These are phyloP conservation scores for Umbelopsis isabellina DNA, from an alignment of 192 early-diverging fungal species.

Conservation along the genomic window DNA sequence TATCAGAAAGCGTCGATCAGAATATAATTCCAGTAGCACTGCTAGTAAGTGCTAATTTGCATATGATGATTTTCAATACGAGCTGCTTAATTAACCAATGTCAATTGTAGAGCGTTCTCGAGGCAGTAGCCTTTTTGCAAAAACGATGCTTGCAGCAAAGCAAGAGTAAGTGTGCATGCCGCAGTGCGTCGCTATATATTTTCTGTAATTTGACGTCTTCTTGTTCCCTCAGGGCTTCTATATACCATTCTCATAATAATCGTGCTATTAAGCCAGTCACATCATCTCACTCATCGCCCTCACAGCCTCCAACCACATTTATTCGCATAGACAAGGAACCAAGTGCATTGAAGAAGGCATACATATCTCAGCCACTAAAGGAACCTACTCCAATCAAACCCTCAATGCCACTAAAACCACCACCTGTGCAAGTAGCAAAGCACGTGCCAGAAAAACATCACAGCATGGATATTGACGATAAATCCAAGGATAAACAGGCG, in stretches of 20 bases:
- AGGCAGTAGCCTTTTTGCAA: constrained; percentile 3
- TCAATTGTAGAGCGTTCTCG: background rate
- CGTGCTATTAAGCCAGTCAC: background rate
- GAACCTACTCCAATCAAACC: background rate
- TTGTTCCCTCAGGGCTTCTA: background rate
- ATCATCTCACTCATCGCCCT: background rate
- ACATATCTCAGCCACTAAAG: background rate
- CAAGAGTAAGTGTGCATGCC: constrained; percentile 2
- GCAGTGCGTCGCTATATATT: background rate
- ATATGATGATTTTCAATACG: too few relatives aligned
- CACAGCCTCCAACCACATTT: background rate
- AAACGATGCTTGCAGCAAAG: constrained; percentile 9
- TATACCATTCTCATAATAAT: constrained; percentile 9
- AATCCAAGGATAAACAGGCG: background rate
- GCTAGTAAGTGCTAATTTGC: background rate
- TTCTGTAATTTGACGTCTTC: background rate
- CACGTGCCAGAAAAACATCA: background rate
- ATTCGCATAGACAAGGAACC: constrained; percentile 4
- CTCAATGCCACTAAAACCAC: background rate
- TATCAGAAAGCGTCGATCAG: background rate
- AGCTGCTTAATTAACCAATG: background rate
- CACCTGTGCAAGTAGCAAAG: background rate
- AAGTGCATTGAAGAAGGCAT: background rate
- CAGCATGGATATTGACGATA: background rate
- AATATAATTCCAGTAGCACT: background rate